Conservation (phyloP, 495 filamentous ascomycete genomes). For the Penicillium waksmanii region DNA sequence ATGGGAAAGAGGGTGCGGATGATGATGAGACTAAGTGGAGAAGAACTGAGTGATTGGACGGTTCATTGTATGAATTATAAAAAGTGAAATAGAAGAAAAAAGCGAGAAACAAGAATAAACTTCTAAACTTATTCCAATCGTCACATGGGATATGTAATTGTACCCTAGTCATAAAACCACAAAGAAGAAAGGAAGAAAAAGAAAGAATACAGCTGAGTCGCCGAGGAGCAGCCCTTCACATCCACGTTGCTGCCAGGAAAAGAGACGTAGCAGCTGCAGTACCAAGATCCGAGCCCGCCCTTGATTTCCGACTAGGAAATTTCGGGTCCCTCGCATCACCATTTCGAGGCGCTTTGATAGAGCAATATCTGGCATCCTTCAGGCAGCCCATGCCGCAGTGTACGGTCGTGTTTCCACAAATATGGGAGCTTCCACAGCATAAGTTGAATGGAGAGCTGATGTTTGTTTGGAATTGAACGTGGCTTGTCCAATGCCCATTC, state of each 20-base stretch:
- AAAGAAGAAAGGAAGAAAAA: constrained; percentile 14
- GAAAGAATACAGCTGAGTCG: too few species aligned
- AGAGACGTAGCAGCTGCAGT: constrained; percentile 30
- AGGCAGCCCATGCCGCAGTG: constrained; percentile 58
- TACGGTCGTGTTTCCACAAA: constrained; percentile 52
- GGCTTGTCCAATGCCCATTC: too few species aligned
- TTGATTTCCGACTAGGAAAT: constrained; percentile 21
- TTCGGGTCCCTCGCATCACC: constrained; percentile 31
- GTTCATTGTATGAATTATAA: background rate
- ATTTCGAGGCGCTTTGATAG: constrained; percentile 27
- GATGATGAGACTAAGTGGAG: constrained; percentile 63
- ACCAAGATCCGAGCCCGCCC: constrained; percentile 24
- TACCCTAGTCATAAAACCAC: background rate
- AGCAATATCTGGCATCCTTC: constrained; percentile 52
- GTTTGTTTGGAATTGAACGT: too few species aligned
- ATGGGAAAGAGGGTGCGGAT: constrained; percentile 23
- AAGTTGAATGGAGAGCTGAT: too few species aligned
- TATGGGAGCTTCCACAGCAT: constrained; percentile 46
- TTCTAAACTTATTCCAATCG: too few species aligned
- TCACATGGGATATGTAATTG: background rate
- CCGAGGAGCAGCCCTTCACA: constrained; percentile 16
- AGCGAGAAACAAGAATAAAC: background rate
- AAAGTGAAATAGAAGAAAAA: constrained; percentile 7
- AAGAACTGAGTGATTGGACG: constrained; percentile 52
- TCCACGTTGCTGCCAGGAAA: constrained; percentile 31